phyloP scores from a whole-genome alignment of 2,329 filamentous ascomycete species.

The Juglanconis sp. region DNA sequence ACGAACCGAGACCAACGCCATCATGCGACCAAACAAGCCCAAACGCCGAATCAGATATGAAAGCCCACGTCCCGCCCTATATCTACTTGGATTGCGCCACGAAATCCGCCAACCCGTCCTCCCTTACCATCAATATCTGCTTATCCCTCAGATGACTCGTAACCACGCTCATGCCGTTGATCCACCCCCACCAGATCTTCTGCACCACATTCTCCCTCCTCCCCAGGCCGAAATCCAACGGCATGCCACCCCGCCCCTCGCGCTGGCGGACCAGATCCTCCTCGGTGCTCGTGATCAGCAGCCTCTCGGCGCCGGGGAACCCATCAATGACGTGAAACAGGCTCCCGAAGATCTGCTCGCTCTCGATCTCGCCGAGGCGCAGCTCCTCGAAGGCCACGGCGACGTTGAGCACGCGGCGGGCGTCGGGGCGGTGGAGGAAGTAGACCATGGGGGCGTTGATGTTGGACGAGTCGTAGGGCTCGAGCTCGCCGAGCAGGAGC shows the following conservation, averaged over 20 bases:
- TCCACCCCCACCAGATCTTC: slow-evolving; percentile 47
- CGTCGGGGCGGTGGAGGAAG: slow-evolving; percentile 42
- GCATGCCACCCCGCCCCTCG: slow-evolving; percentile 12
- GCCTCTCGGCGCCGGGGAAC: slow-evolving; percentile 33
- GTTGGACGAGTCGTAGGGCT: slow-evolving; percentile 44
- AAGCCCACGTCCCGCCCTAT: neutral
- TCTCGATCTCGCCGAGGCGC: slow-evolving; percentile 38
- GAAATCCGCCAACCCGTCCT: slow-evolving; percentile 38
- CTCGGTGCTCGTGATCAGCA: slow-evolving; percentile 42
- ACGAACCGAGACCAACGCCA: neutral
- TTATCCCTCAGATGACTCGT: slow-evolving; percentile 38
- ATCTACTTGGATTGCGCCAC: slow-evolving; percentile 20
- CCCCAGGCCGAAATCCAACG: neutral
- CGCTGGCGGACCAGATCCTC: slow-evolving; percentile 24
- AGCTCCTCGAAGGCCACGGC: slow-evolving; percentile 44
- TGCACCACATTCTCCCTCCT: slow-evolving; percentile 38
- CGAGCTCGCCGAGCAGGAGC: slow-evolving; percentile 45
- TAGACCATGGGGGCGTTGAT: slow-evolving; percentile 48
- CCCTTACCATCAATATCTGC: slow-evolving; percentile 42
- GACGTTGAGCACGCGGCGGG: slow-evolving; percentile 40
- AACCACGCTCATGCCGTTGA: slow-evolving; percentile 37
- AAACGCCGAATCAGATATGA: neutral
- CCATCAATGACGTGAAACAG: slow-evolving; percentile 48
- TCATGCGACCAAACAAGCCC: neutral
- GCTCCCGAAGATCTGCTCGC: slow-evolving; percentile 44